phyloP scores from a whole-genome alignment of 2,329 filamentous ascomycete species.

The Pestalotiopsis sp. region DNA sequence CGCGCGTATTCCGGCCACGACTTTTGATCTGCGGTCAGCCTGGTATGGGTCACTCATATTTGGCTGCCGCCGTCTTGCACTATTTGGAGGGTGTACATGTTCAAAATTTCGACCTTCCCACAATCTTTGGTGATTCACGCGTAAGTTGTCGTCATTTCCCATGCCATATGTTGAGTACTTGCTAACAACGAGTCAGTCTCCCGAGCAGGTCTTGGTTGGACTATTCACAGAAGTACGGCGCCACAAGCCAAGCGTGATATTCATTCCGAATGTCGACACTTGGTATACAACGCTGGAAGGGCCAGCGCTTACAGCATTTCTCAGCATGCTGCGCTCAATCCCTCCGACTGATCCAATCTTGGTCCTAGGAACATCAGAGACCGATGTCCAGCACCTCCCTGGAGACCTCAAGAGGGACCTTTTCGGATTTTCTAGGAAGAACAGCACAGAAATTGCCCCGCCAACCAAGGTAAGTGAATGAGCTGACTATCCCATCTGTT shows the following conservation, averaged over 20 bases:
- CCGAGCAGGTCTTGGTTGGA: slow-evolving; percentile 87
- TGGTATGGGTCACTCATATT: slow-evolving; percentile 93
- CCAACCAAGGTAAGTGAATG: slow-evolving; percentile 60
- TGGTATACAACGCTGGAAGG: slow-evolving; percentile 73
- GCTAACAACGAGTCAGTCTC: slow-evolving; percentile 49
- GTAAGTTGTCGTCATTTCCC: slow-evolving; percentile 45
- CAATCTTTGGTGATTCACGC: slow-evolving; percentile 80
- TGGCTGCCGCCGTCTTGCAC: slow-evolving; percentile 83
- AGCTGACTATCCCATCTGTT: neutral
- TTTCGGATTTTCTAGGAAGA: slow-evolving; percentile 84
- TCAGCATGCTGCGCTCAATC: slow-evolving; percentile 78
- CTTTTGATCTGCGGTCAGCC: slow-evolving; percentile 79
- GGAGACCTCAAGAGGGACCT: slow-evolving; percentile 70
- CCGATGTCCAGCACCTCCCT: slow-evolving; percentile 63
- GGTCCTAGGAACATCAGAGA: slow-evolving; percentile 82
- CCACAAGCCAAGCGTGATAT: slow-evolving; percentile 95
- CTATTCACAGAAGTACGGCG: slow-evolving; percentile 91
- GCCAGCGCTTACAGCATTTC: slow-evolving; percentile 79
- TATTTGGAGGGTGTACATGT: slow-evolving; percentile 94
- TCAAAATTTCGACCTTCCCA: slow-evolving; percentile 90
- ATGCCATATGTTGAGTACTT: slow-evolving; percentile 13
- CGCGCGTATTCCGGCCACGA: slow-evolving; percentile 85
- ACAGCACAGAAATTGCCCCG: slow-evolving; percentile 69
- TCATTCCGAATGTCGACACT: slow-evolving; percentile 84
- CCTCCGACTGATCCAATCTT: slow-evolving; percentile 90